Evolutionary conservation across 257 asterid genomes (phyloP), one percentile per base, ranked within the genome.

Genomic region (Petunia secreta): DNA sequence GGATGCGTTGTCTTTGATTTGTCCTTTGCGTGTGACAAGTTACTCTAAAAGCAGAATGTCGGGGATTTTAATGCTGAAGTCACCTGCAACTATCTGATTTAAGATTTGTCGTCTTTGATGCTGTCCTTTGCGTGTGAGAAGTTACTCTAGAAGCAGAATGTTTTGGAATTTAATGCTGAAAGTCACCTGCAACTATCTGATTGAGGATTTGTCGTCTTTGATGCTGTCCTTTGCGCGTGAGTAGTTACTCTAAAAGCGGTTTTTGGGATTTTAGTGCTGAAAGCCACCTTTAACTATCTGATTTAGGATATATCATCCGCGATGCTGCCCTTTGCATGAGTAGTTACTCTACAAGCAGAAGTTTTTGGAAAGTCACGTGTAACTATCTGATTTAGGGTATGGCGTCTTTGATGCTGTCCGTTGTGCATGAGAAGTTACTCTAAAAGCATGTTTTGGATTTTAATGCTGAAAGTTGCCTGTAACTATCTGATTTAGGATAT

Each of bases 41-140:
- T 25, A 25, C 55, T 50, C 13, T 9, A 48, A 71, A 71, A 11
- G 57, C 38, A 69, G 41, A 69, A 69, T 25, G 58, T 25, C 46
- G 8, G 44, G 43, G 77, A 46, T 14, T 69, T 69, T 69, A 54
- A 25, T 69, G 43, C 59, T 46, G 5, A 10, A 39, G 15, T 50
- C 11, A 25, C 41, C 3, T 10, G 6, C 1, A 67, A 3, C 34
- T 71, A 10, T 48, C 77, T 48, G 60, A 13, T 71, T 71, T 46
- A 10, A 43, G 77, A 71, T 71, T 46, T 71, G 77, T 71, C 44
- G 59, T 71, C 34, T 34, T 71, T 71, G 39, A 5, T 48, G 10
- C 48, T 37, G 11, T 71, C 77, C n/a, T 11, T 71, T 71, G 41
- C 43, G 11, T 48, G 77, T 69, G 60, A 71, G 43, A 8, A 71